Conservation (phyloP, 2,329 filamentous ascomycete genomes). For the Huntiella omanensis region DNA sequence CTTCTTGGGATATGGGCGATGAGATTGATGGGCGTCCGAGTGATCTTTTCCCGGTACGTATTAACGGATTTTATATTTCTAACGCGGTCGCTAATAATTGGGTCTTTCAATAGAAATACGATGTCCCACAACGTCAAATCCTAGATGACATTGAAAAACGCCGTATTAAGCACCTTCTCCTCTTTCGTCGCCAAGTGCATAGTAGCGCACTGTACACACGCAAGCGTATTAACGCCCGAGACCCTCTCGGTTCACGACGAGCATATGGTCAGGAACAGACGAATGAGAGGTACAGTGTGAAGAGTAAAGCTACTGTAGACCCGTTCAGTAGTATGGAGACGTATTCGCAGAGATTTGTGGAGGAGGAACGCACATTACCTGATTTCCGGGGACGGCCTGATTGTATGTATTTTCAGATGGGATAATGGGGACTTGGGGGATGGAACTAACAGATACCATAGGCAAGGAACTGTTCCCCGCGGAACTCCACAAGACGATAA, state of each 20-base stretch:
- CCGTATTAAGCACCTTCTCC: constrained; percentile 31
- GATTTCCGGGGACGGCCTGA: constrained; percentile 33
- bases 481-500: constrained; percentile 36
- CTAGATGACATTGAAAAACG: constrained; percentile 26
- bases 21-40: constrained; percentile 37
- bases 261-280: constrained; percentile 39
- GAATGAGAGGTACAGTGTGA: constrained; percentile 35
- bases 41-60: constrained; percentile 38
- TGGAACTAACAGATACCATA: background rate
- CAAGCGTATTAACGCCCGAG: constrained; percentile 24
- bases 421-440: background rate
- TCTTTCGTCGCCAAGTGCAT: constrained; percentile 38
- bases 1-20: constrained; percentile 34
- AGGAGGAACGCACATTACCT: constrained; percentile 32
- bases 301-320: constrained; percentile 35
- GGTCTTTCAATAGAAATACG: constrained; percentile 24
- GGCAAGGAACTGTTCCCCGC: constrained; percentile 32
- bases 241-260: constrained; percentile 22
- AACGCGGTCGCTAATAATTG: background rate
- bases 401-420: constrained; percentile 14
- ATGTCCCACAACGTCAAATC: constrained; percentile 26
- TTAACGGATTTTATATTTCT: too few relatives aligned
- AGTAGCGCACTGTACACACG: constrained; percentile 37
- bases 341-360: constrained; percentile 36
- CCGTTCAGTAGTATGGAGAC: constrained; percentile 40